These are phyloP conservation scores for Ophiostoma piceae DNA, from an alignment of 2,329 filamentous ascomycete genomes.

Conservation along the genomic window DNA sequence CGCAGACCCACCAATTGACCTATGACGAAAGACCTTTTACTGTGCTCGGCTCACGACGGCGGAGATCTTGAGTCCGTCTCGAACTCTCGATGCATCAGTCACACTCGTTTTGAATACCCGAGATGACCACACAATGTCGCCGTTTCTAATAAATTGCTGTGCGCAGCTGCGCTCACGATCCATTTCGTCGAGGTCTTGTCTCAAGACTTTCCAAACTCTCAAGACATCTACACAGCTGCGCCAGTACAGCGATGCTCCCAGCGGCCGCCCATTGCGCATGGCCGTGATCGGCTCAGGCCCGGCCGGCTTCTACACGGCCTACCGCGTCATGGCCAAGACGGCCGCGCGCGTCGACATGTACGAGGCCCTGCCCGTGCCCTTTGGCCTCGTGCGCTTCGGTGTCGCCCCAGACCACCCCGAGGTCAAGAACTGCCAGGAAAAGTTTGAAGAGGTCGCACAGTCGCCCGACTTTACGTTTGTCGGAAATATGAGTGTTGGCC, in stretches of 20 bases:
- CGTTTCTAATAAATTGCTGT: background rate
- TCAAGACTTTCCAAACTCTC: background rate
- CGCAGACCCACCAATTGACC: background rate
- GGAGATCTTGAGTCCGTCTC: background rate
- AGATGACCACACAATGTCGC: background rate
- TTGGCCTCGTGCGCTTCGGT: slow-evolving; percentile 85
- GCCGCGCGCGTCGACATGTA: slow-evolving; percentile 87
- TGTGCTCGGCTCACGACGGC: background rate
- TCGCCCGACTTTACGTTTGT: slow-evolving; percentile 83
- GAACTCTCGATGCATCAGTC: background rate
- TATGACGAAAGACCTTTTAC: slow-evolving; percentile 9
- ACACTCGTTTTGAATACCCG: background rate
- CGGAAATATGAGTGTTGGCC: slow-evolving; percentile 74
- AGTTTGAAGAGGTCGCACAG: slow-evolving; percentile 80
- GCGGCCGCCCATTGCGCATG: slow-evolving; percentile 56
- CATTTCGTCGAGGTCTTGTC: background rate
- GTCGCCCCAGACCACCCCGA: slow-evolving; percentile 98
- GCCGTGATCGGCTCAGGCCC: slow-evolving; percentile 91
- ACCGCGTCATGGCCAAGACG: slow-evolving; percentile 73
- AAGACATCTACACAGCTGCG: background rate
- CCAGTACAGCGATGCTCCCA: background rate
- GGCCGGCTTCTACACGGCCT: slow-evolving; percentile 91
- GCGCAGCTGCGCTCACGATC: background rate
- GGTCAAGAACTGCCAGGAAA: slow-evolving; percentile 97
- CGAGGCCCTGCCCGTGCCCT: slow-evolving; percentile 86